phyloP scores from a whole-genome alignment of 2,329 filamentous ascomycete genomes.

The Kalmusia sp. region DNA sequence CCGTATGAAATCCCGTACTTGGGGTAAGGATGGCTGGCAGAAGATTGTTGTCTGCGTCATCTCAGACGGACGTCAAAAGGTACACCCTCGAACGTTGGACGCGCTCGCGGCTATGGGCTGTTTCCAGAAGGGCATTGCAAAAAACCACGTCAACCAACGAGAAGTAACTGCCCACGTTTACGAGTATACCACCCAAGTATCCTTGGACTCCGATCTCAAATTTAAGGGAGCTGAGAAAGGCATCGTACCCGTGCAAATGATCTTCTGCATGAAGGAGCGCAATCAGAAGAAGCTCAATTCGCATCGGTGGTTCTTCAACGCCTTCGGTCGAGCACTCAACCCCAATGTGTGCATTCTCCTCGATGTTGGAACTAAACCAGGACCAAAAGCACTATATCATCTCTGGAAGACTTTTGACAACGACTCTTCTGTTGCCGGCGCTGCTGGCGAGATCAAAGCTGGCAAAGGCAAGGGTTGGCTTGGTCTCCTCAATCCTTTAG shows the following conservation, averaged over 20 bases:
- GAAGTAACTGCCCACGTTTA: conserved; percentile 97
- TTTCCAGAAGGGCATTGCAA: conserved; percentile 97
- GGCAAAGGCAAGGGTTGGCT: conserved; percentile 87
- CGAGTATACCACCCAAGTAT: conserved; percentile 98
- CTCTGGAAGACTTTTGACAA: conserved; percentile 99
- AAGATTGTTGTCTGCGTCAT: conserved; percentile 99
- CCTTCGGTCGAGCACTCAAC: conserved; percentile 88
- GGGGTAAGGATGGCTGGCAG: conserved; percentile 97
- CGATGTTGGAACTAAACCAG: conserved; percentile 93
- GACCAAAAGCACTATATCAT: conserved; percentile 90
- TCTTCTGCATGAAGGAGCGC: conserved; percentile 98
- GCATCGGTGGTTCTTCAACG: conserved; percentile 99
- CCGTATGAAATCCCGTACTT: conserved; percentile 88
- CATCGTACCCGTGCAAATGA: conserved; percentile 96
- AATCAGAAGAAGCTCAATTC: conserved; percentile 98
- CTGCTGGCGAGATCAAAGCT: conserved; percentile 96
- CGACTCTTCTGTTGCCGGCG: conserved; percentile 95
- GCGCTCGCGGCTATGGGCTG: conserved; percentile 95
- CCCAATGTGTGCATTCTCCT: conserved; percentile 97
- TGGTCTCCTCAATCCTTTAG: conserved; percentile 89
- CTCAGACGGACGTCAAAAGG: conserved; percentile 90
- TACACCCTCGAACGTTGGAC: conserved; percentile 91
- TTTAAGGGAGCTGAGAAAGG: conserved; percentile 99
- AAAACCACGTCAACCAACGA: conserved; percentile 96
- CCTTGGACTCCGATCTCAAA: conserved; percentile 91